Evolutionary conservation across 176 grass and related monocot species (phyloP).

Genomic region (Ensete glaucum): DNA sequence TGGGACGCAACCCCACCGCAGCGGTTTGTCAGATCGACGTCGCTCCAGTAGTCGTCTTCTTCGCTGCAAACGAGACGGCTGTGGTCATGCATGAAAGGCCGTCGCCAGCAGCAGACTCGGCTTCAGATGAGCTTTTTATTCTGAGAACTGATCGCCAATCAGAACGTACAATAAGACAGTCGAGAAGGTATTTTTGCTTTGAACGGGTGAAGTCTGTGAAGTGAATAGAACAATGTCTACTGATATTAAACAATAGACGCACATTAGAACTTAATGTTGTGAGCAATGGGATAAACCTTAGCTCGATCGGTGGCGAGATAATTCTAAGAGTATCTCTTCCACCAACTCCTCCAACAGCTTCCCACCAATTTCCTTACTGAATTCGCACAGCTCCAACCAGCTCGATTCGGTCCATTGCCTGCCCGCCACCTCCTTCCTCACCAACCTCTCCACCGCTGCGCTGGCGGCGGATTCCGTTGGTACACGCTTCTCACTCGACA

Average conservation of each 20-base stretch:
- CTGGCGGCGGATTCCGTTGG: constrained; percentile 30
- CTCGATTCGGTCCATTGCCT: constrained; percentile 18
- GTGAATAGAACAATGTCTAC: constrained; percentile 12
- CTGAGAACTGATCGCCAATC: too few species aligned
- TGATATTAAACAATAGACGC: constrained; percentile 8
- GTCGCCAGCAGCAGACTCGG: too few species aligned
- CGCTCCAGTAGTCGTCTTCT: too few species aligned
- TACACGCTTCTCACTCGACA: constrained; percentile 33
- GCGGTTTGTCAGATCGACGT: constrained; percentile 8
- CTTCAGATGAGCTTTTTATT: too few species aligned
- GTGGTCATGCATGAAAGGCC: too few species aligned
- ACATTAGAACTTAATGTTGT: not conserved
- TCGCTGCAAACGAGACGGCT: too few species aligned
- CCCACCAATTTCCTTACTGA: constrained; percentile 36
- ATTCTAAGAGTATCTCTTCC: constrained; percentile 50
- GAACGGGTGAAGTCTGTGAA: not conserved
- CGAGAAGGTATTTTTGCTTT: too few species aligned
- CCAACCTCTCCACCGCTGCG: constrained; percentile 51
- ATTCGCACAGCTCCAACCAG: constrained; percentile 48
- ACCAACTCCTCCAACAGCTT: constrained; percentile 60
- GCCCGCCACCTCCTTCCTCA: constrained; percentile 50
- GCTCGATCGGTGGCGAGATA: constrained; percentile 12
- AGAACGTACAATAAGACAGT: too few species aligned
- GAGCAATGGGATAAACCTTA: not conserved
- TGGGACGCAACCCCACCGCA: not conserved